Evolutionary conservation across 495 filamentous ascomycete species (phyloP).

Genomic region (Penicillium fimorum): DNA sequence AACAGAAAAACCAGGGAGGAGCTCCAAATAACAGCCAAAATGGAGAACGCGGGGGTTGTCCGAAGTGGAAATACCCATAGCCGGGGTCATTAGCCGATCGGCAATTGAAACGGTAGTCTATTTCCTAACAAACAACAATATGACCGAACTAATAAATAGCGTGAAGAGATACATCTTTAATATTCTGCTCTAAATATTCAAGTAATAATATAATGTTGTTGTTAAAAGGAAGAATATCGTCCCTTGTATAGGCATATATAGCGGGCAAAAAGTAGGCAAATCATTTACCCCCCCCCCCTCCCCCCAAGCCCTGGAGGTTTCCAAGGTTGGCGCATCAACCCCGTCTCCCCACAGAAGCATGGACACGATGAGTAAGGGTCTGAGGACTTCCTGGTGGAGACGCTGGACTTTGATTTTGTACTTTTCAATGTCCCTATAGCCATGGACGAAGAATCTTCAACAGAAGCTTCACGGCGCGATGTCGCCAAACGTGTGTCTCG

Average conservation of each 20-base stretch:
- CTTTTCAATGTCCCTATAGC: constrained; percentile 2
- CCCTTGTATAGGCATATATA: not conserved
- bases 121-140: no score
- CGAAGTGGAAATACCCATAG: constrained; percentile 6
- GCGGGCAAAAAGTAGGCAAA: not conserved
- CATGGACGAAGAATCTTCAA: constrained; percentile 9
- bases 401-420: not conserved
- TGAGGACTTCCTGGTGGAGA: not conserved
- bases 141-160: no score
- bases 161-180: no score
- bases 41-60: constrained; percentile 6
- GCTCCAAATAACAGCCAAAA: not conserved
- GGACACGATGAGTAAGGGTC: constrained; percentile 9
- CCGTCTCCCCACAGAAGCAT: constrained; percentile 3
- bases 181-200: no score
- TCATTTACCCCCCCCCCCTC: not conserved
- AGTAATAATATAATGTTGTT: no score
- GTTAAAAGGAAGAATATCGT: no score
- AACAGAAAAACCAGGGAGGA: not conserved
- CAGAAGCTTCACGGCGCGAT: constrained; percentile 10
- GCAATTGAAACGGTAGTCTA: not conserved
- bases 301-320: not conserved
- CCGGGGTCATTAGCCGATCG: constrained; percentile 12
- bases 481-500: constrained; percentile 57
- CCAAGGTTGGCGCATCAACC: not conserved